phyloP scores from a whole-genome alignment of 2,329 filamentous ascomycete species.

The Pezicula carpinea region DNA sequence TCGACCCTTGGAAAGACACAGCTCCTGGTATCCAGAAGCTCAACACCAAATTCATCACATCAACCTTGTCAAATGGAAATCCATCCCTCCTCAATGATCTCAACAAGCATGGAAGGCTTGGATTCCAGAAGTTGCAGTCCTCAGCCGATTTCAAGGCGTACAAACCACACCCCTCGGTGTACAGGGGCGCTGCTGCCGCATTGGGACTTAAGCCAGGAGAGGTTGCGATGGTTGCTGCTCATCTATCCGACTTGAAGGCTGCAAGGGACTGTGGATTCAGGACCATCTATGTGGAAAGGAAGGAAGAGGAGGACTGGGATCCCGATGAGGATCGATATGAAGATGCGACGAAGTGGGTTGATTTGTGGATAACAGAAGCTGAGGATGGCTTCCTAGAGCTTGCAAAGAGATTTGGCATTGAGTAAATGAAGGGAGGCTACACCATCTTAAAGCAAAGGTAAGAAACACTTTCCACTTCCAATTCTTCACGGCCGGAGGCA shows the following conservation, averaged over 20 bases:
- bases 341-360: constrained; percentile 56
- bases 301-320: constrained; percentile 59
- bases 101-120: constrained; percentile 49
- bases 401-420: constrained; percentile 41
- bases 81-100: constrained; percentile 61
- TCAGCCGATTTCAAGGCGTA: constrained; percentile 70
- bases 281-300: constrained; percentile 71
- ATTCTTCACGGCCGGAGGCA: no score
- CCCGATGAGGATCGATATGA: constrained; percentile 44
- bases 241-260: constrained; percentile 63
- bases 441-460: no score
- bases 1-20: constrained; percentile 66
- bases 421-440: background rate
- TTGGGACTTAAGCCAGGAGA: constrained; percentile 51
- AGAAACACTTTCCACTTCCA: no score
- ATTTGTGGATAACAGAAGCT: constrained; percentile 52
- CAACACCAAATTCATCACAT: constrained; percentile 48
- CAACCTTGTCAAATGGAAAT: constrained; percentile 75
- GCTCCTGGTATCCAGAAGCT: constrained; percentile 50
- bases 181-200: constrained; percentile 59
- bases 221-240: constrained; percentile 74
- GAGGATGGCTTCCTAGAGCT: constrained; percentile 49
- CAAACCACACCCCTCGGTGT: constrained; percentile 66
- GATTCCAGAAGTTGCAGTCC: constrained; percentile 59
- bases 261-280: constrained; percentile 60